A percentile compares a stretch with the other conserved stretches of the same genome.
Evolutionary conservation across 2,329 filamentous ascomycete genomes (phyloP).

Genomic region (Ascochyta viciae-villosae): DNA sequence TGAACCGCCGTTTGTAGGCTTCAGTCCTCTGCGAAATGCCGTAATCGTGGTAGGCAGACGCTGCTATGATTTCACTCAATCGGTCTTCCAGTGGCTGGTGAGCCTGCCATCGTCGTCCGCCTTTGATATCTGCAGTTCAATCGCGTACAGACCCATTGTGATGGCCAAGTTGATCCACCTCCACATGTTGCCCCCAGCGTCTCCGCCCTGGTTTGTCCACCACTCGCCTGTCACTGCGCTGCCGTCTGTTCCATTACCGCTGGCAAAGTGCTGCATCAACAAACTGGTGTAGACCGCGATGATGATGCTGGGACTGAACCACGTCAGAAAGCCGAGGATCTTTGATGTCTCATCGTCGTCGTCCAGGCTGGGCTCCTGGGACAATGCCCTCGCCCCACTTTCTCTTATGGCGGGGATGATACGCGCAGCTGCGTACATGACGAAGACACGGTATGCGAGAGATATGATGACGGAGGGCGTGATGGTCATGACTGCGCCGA

Average conservation of each 20-base stretch:
- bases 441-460: slow-evolving; percentile 88
- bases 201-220: slow-evolving; percentile 86
- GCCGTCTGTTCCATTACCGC: slow-evolving; percentile 60
- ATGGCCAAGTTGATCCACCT: slow-evolving; percentile 90
- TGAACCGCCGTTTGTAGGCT: background rate
- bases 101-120: slow-evolving; percentile 77
- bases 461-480: slow-evolving; percentile 96
- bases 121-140: slow-evolving; percentile 87
- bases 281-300: slow-evolving; percentile 97
- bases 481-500: slow-evolving; percentile 92
- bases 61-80: slow-evolving; percentile 57
- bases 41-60: background rate
- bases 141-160: slow-evolving; percentile 87
- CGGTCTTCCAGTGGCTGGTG: slow-evolving; percentile 89
- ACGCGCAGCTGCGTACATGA: slow-evolving; percentile 92
- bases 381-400: slow-evolving; percentile 80
- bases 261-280: slow-evolving; percentile 91
- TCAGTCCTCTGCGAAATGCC: background rate
- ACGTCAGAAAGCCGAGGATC: slow-evolving; percentile 82
- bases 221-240: slow-evolving; percentile 64
- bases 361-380: slow-evolving; percentile 84
- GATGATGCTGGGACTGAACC: slow-evolving; percentile 93
- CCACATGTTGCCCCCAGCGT: slow-evolving; percentile 85
- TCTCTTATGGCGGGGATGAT: slow-evolving; percentile 95
- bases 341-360: slow-evolving; percentile 84